A percentile compares a stretch with the other conserved stretches of the same genome.
Evolutionary conservation across 441 rosid species (phyloP).

Genomic region (Brassica hybrid): DNA sequence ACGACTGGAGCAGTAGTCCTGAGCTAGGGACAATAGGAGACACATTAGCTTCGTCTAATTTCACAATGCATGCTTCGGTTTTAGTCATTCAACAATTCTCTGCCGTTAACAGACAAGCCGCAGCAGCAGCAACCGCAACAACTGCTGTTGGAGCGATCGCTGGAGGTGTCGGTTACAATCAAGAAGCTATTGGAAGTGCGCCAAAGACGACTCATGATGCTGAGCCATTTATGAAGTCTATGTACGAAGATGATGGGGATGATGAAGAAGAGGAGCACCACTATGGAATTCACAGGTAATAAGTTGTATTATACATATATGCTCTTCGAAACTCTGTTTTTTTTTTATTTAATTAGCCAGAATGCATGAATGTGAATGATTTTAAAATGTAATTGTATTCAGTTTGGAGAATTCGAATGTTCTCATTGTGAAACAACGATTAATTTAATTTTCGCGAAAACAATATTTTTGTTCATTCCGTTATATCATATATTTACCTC

Average conservation of each 20-base stretch:
- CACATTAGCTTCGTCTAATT: constrained; percentile 31
- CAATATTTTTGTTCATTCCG: background rate
- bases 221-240: constrained; percentile 38
- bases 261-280: constrained; percentile 30
- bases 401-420: constrained; percentile 12
- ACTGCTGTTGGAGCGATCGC: constrained; percentile 8
- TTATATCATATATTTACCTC: background rate
- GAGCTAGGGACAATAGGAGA: constrained; percentile 46
- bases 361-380: constrained; percentile 24
- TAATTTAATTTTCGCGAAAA: constrained; percentile 6
- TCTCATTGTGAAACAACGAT: constrained; percentile 16
- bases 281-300: constrained; percentile 28
- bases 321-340: background rate
- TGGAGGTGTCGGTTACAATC: background rate
- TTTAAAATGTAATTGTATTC: constrained; percentile 16
- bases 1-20: constrained; percentile 39
- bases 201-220: constrained; percentile 21
- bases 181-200: background rate
- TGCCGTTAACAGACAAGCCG: constrained; percentile 17
- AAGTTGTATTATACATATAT: constrained; percentile 19
- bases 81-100: constrained; percentile 45
- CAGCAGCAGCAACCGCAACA: constrained; percentile 23
- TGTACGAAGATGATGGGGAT: constrained; percentile 26
- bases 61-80: constrained; percentile 40
- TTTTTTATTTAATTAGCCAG: background rate